phyloP scores from a whole-genome alignment of 805 yeast genomes.

The Hanseniaspora taiwanica region DNA sequence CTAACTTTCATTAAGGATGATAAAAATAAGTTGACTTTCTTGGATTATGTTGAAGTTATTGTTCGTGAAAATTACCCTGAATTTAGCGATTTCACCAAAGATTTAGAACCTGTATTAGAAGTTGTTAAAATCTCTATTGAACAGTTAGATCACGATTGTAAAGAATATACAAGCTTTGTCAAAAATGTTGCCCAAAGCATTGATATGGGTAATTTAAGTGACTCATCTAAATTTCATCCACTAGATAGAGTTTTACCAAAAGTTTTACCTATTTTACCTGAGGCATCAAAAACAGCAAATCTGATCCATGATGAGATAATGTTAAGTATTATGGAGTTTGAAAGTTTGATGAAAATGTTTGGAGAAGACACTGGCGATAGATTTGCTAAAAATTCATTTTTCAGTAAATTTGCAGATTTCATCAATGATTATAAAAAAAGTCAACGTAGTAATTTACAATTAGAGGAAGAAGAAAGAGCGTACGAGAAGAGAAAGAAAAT shows the following conservation, averaged over 20 bases:
- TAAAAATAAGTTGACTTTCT: constrained; percentile 71
- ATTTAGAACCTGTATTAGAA: constrained; percentile 40
- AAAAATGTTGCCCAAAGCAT: constrained; percentile 62
- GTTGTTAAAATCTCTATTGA: constrained; percentile 73
- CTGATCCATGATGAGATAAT: constrained; percentile 50
- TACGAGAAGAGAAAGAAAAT: constrained; percentile 64
- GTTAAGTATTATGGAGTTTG: constrained; percentile 51
- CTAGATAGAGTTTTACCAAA: constrained; percentile 53
- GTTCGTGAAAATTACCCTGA: constrained; percentile 79
- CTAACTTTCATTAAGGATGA: constrained; percentile 85
- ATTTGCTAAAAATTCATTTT: constrained; percentile 53
- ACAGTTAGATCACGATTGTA: constrained; percentile 63
- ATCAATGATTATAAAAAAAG: constrained; percentile 69
- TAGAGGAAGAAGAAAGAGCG: constrained; percentile 71
- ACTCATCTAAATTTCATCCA: constrained; percentile 68
- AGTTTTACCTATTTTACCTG: constrained; percentile 55
- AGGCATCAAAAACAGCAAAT: constrained; percentile 59
- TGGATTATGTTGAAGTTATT: constrained; percentile 84
- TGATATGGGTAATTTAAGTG: constrained; percentile 75
- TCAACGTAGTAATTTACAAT: constrained; percentile 58
- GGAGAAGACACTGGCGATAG: constrained; percentile 81
- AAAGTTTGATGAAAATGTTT: constrained; percentile 61
- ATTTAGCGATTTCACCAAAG: constrained; percentile 59
- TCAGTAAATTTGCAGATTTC: constrained; percentile 69
- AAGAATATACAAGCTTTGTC: constrained; percentile 44